These are phyloP conservation scores for Thoreauomyces humboldtii DNA, from an alignment of 192 early-diverging fungal species.

Conservation along the genomic window DNA sequence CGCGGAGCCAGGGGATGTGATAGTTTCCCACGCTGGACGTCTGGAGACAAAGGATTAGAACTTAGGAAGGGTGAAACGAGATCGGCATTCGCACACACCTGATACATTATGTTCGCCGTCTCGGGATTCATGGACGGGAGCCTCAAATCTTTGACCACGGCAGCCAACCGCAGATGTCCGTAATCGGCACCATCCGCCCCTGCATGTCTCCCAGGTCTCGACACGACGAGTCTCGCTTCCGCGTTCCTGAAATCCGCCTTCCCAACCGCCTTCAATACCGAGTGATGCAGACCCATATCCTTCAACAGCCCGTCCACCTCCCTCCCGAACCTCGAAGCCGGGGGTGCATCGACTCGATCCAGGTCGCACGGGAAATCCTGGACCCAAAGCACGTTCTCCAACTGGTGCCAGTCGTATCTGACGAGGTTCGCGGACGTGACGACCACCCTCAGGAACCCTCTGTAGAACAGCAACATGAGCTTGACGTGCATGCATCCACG, in stretches of 20 bases:
- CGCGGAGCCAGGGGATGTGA: background rate
- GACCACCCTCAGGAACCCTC: slow-evolving; percentile 27
- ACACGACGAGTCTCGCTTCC: slow-evolving; percentile 20
- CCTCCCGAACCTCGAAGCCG: background rate
- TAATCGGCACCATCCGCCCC: background rate
- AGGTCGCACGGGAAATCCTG: slow-evolving; percentile 17
- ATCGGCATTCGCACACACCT: background rate
- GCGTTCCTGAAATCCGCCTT: slow-evolving; percentile 8
- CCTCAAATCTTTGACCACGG: background rate
- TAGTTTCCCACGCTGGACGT: too few species aligned
- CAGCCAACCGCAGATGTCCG: slow-evolving; percentile 8
- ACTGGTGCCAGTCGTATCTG: slow-evolving; percentile 34
- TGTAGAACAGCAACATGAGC: slow-evolving; percentile 27
- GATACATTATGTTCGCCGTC: background rate
- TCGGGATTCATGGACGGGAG: slow-evolving; percentile 6
- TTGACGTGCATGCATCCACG: slow-evolving; percentile 31
- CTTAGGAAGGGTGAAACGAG: too few species aligned
- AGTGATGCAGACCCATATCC: slow-evolving; percentile 26
- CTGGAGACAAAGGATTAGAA: too few species aligned
- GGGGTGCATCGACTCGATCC: background rate
- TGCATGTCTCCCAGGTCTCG: slow-evolving; percentile 17
- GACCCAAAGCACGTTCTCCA: slow-evolving; percentile 30
- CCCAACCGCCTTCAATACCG: slow-evolving; percentile 1
- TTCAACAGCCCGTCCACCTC: slow-evolving; percentile 21
- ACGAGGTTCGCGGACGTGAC: slow-evolving; percentile 35